Evolutionary conservation across 768 basidiomycete species (phyloP), one percentile per base, ranked within the genome.

Genomic region (Crucibulum laeve): DNA sequence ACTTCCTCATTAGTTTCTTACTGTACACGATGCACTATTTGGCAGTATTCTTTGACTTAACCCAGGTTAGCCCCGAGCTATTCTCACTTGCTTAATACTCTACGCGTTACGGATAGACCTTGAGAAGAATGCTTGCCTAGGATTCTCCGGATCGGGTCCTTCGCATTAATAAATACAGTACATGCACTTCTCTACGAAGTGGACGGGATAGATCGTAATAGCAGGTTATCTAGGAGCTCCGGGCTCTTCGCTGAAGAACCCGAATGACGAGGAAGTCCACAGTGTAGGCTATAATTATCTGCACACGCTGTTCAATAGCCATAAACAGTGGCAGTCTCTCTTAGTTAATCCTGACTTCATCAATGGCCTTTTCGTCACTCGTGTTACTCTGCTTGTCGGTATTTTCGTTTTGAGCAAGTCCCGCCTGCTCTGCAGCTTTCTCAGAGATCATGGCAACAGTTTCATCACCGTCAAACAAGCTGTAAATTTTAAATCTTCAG

Each of bases 391-490:
- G 45, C 13, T 44, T 41, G 8, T 30, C 28, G 3, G 35, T 18
- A 11, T 41, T 41, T 17, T 50, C 54, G 23, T 43, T 30, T 5
- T 57, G 49, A 2, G 47, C 24, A 18, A 52, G 38, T 6, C 51
- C 58, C 25, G 48, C 56, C 18, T 57, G 46, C n/a, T 54, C 53
- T 17, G 51, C 60, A 24, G 55, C 61, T 19, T 47, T 53, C 26
- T 51, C 59, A 3, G 58, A 28, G n/a, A 75, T 65, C 40, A 49
- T 53, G 8, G 62, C 53, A 19, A 73, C 49, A 8, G 65, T 68
- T 4, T 76, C 74, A 21, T 79, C 71, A 28, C 79, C 80, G 51
- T 84, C 80, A 63, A 84, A 83, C 41, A 82, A 41, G 5, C 61
- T 64, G 24, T 18, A 24, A 17, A 38, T 13, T 15, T 7, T 49